Base-by-base conservation (phyloP, 2,329 filamentous ascomycete genomes). In the Blastomyces silverae region DNA sequence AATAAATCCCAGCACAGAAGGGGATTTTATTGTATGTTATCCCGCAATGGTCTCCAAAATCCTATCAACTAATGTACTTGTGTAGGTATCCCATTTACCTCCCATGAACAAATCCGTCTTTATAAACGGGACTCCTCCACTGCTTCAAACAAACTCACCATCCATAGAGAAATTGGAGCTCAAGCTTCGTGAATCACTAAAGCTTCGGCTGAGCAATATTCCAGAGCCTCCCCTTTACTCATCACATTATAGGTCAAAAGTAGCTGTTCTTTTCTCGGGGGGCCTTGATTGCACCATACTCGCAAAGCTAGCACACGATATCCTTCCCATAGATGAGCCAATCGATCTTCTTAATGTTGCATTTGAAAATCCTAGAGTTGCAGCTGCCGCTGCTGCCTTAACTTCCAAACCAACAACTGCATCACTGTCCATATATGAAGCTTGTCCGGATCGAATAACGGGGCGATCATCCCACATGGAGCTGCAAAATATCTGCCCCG, bases 271-370 rank as follows among this genome's bases (percentile, higher is more conserved):
- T 0, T 99, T 97, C 75, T 99, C 94, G 0, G 94, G 94, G 1
- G 94, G 94, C 0, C 83, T 99, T 7, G 94, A 99, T 75, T 97
- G 94, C 73, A 93, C 92, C 0, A 81, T 97, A 0, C 81, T 99
- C 60, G 93, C 93, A 28, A 85, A 92, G 55, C 78, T 97, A 31
- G 82, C 85, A 13, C 90, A 96, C 73, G 89, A 96, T 15, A 77
- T 95, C 2, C 74, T 97, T 1, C 89, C 90, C 0, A 17, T 73
- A 0, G 77, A 82, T 3, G 87, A 95, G 71, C 80, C 84, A 0
- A 87, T 99, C 66, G 94, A 97, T 73, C 81, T 99, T 10, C 83
- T 99, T 68, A 99, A 99, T 69, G 93, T 99, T 57, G 94, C 93
- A 0, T 99, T 99, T 72, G 91, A 99, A 75, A 99, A 99, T 69